Evolutionary conservation across 2,329 filamentous ascomycete species (phyloP).

Genomic region (Penicillium occitanis): DNA sequence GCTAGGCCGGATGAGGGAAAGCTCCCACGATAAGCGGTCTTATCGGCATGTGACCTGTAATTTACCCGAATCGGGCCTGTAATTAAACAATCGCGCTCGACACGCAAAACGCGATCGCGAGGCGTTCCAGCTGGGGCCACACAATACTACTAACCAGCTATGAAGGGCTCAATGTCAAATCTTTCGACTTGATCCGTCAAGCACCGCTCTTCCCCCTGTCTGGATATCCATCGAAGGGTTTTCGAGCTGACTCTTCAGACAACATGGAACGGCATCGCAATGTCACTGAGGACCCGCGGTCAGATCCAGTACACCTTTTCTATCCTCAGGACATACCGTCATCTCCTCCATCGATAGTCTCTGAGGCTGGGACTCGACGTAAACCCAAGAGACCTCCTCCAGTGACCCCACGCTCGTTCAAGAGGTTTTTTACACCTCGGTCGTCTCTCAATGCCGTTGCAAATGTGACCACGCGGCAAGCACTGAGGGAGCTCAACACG

Average conservation of each 20-base stretch:
- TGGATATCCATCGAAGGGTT: not conserved
- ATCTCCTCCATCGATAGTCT: conserved; percentile 44
- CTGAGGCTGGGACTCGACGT: conserved; percentile 37
- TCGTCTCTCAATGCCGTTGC: conserved; percentile 38
- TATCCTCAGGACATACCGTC: conserved; percentile 40
- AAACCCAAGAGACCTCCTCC: conserved; percentile 48
- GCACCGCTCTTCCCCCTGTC: not conserved
- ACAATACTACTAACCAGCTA: conserved; percentile 1
- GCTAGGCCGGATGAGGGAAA: not conserved
- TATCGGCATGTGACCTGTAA: conserved; percentile 17
- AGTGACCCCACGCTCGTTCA: conserved; percentile 53
- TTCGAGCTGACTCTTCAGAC: not conserved
- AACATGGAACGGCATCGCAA: conserved; percentile 17
- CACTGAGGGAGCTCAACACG: conserved; percentile 45
- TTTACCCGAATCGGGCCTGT: conserved; percentile 17
- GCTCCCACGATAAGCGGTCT: not conserved
- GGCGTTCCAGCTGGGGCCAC: conserved; percentile 13
- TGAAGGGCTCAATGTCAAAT: not conserved
- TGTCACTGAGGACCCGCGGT: conserved; percentile 13
- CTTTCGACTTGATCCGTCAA: not conserved
- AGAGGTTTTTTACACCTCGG: conserved; percentile 52
- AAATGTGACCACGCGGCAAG: conserved; percentile 46
- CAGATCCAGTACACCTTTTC: conserved; percentile 20
- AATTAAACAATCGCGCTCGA: conserved; percentile 20
- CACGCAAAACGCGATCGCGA: conserved; percentile 21